These are phyloP conservation scores for Trichosporon sp. DNA, from an alignment of 1,284 basidiomycete genomes.

Conservation along the genomic window DNA sequence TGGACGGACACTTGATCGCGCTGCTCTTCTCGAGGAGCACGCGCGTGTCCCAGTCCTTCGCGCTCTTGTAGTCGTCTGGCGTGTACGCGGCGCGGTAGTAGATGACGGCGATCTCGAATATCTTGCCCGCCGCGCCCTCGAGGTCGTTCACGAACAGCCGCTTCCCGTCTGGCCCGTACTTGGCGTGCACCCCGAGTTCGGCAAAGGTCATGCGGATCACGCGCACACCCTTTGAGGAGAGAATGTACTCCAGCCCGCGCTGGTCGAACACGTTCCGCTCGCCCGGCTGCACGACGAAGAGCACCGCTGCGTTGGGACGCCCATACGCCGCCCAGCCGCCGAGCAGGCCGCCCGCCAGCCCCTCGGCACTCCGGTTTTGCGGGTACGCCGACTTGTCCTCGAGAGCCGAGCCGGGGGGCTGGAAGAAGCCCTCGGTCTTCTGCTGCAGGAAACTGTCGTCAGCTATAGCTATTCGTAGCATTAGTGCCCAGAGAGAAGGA, in stretches of 20 bases:
- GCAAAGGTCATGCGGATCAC: constrained; percentile 75
- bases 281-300: constrained; percentile 85
- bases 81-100: constrained; percentile 89
- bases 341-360: constrained; percentile 74
- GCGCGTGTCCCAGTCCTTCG: constrained; percentile 69
- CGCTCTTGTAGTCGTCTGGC: constrained; percentile 73
- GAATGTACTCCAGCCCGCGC: constrained; percentile 79
- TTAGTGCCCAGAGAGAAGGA: too few species aligned
- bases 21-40: constrained; percentile 73
- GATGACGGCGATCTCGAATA: constrained; percentile 71
- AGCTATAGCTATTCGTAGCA: not conserved
- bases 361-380: constrained; percentile 69
- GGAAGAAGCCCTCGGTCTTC: constrained; percentile 65
- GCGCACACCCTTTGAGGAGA: constrained; percentile 67
- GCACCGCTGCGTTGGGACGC: constrained; percentile 57
- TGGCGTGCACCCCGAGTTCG: constrained; percentile 63
- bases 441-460: constrained; percentile 66
- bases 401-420: constrained; percentile 64
- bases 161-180: constrained; percentile 57
- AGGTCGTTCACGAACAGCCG: constrained; percentile 59
- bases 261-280: constrained; percentile 99
- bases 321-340: constrained; percentile 76
- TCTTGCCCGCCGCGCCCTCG: constrained; percentile 39
- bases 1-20: constrained; percentile 91
- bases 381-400: constrained; percentile 66